A percentile compares a stretch with the other conserved stretches of the same genome.
phyloP scores from a whole-genome alignment of 2,329 filamentous ascomycete genomes.

The Colletotrichum spinosum region DNA sequence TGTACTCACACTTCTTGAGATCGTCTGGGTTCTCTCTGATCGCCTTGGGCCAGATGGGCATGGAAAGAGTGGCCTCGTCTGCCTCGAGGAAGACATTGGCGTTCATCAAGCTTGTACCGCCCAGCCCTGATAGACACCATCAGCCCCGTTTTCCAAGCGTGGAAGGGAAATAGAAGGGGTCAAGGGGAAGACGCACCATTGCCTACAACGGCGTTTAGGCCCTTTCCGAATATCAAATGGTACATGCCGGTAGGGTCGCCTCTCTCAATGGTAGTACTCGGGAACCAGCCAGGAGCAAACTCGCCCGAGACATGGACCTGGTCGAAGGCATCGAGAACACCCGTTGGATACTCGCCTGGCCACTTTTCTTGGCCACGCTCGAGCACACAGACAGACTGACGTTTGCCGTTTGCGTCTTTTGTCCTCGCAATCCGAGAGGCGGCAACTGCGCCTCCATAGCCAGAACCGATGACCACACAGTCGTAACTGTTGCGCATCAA shows the following conservation, averaged over 20 bases:
- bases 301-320: constrained; percentile 69
- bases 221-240: constrained; percentile 71
- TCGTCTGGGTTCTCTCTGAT: constrained; percentile 57
- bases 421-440: constrained; percentile 73
- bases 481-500: constrained; percentile 70
- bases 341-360: constrained; percentile 73
- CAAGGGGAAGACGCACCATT: constrained; percentile 57
- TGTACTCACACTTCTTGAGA: constrained; percentile 61
- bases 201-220: constrained; percentile 71
- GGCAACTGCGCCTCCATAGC: constrained; percentile 75
- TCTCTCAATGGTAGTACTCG: constrained; percentile 55
- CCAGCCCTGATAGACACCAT: constrained; percentile 60
- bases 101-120: constrained; percentile 74
- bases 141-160: background rate
- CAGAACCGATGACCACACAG: constrained; percentile 75
- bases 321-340: constrained; percentile 56
- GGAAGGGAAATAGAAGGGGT: background rate
- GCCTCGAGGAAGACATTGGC: constrained; percentile 75
- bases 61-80: constrained; percentile 63
- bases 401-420: constrained; percentile 45
- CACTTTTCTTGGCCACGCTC: constrained; percentile 74
- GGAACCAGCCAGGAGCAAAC: constrained; percentile 56
- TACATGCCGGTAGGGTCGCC: constrained; percentile 72
- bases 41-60: constrained; percentile 70
- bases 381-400: constrained; percentile 71